Base-by-base conservation (phyloP, 2,329 filamentous ascomycete genomes). In the Claviceps capensis region DNA sequence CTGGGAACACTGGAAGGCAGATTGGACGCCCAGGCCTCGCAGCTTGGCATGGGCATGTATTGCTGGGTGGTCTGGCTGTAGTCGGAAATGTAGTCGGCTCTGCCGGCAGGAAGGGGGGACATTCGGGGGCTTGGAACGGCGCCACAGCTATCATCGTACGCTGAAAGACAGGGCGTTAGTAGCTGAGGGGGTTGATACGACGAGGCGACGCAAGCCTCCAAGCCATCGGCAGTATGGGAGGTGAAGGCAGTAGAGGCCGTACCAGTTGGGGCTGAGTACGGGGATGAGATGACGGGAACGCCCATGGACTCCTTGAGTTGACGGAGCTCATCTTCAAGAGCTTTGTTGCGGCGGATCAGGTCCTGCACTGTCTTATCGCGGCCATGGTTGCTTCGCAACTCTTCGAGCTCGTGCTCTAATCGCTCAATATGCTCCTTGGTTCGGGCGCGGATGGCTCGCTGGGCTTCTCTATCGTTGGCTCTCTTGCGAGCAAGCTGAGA, bases 401-500 rank as follows among this genome's bases (percentile, higher is more conserved):
- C 85, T 52, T 82, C 77, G 55, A 95, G 83, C 59, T 85, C 81
- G 56, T 74, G 74, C 69, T 94, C 86, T 49, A 95, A 72, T 22
- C 74, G 74, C 63, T 93, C 87, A 61, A 95, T 95, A 65, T 88
- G 86, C 62, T 85, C 81, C 71, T 89, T 91, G 41, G 89, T 95
- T 60, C 89, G 79, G 66, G 89, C 86, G 48, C 89, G 77, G 57
- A 95, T 95, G 43, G 86, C 87, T 48, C 89, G 79, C 69, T 95
- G 89, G 43, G 89, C 89, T 68, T 95, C 88, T 55, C 89, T 81
- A 66, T 95, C 89, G 71, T 95, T 95, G 62, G 88, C 87, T 57
- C 90, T 78, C 73, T 95, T 96, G 67, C 89, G 86, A 34, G 85
- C 87, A 54, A 95, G 78, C 69, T 95, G 90, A 55, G 90, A 86